phyloP scores from a whole-genome alignment of 805 yeast genomes.

The Hanseniaspora thailandica region DNA sequence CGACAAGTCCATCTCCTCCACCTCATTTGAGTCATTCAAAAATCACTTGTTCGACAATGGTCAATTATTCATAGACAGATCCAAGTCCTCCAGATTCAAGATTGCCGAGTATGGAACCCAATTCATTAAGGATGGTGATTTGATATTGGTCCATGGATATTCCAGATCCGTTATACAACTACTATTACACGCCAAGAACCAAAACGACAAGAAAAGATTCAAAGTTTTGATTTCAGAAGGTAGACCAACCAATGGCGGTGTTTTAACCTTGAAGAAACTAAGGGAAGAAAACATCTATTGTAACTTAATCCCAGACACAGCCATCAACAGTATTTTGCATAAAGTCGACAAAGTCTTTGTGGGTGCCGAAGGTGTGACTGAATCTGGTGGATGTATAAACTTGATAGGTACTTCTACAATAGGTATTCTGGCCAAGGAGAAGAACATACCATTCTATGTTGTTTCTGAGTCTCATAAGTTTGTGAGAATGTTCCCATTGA shows the following conservation, averaged over 20 bases:
- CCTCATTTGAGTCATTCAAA: constrained; percentile 92
- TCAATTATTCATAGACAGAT: constrained; percentile 77
- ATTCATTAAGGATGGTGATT: constrained; percentile 87
- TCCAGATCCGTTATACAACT: constrained; percentile 81
- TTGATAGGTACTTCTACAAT: constrained; percentile 90
- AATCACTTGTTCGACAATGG: constrained; percentile 87
- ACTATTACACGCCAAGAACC: constrained; percentile 46
- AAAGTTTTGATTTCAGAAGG: constrained; percentile 89
- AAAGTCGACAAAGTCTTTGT: constrained; percentile 86
- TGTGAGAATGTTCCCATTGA: constrained; percentile 87
- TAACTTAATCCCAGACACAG: constrained; percentile 77
- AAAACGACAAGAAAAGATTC: constrained; percentile 57
- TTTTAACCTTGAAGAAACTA: constrained; percentile 55
- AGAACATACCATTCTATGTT: constrained; percentile 87
- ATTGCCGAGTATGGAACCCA: constrained; percentile 81
- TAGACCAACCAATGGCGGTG: constrained; percentile 69
- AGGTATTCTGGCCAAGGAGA: constrained; percentile 80
- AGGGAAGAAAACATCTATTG: constrained; percentile 72
- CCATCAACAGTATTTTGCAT: constrained; percentile 85
- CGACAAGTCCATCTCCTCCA: constrained; percentile 51
- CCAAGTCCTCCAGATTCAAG: constrained; percentile 76
- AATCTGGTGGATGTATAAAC: constrained; percentile 94
- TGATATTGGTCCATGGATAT: constrained; percentile 75
- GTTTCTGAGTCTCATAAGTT: constrained; percentile 92
- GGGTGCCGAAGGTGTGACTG: constrained; percentile 99